Conservation (phyloP, 129 eudicot species). For the Cynara cardunculus region DNA sequence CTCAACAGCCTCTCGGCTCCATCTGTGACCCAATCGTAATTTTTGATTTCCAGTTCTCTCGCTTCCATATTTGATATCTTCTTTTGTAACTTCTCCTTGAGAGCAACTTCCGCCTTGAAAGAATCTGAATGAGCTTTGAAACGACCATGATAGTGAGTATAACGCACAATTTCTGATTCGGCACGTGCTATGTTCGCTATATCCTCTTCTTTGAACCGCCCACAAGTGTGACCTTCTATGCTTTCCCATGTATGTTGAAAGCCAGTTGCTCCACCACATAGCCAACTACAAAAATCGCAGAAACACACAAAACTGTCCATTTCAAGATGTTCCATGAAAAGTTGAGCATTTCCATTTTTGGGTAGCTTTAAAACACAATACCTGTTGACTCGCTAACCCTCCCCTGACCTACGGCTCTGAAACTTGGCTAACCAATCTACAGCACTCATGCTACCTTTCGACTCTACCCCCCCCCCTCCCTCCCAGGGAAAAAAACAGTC, state of each 20-base stretch:
- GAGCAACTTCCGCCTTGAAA: constrained; percentile 40
- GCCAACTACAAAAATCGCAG: constrained; percentile 55
- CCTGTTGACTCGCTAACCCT: no score
- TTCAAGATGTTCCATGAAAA: neutral
- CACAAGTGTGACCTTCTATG: constrained; percentile 64
- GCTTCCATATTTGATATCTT: constrained; percentile 33
- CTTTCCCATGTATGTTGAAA: constrained; percentile 36
- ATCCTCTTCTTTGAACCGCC: constrained; percentile 49
- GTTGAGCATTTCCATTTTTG: no score
- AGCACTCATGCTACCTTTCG: no score
- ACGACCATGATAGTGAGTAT: constrained; percentile 47
- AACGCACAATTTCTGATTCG: constrained; percentile 35
- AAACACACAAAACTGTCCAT: neutral
- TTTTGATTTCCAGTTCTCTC: constrained; percentile 5
- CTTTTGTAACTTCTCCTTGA: constrained; percentile 27
- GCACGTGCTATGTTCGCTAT: constrained; percentile 32
- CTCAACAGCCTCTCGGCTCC: constrained; percentile 40
- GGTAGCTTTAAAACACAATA: no score
- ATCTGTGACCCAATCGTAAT: constrained; percentile 49
- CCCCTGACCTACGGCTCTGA: no score
- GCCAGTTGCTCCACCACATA: constrained; percentile 73
- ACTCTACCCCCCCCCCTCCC: no score
- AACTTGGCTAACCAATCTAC: no score
- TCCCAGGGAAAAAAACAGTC: no score
- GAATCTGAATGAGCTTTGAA: constrained; percentile 60